Evolutionary conservation across 2,329 filamentous ascomycete species (phyloP).

Genomic region (Botrytis sinoallii): DNA sequence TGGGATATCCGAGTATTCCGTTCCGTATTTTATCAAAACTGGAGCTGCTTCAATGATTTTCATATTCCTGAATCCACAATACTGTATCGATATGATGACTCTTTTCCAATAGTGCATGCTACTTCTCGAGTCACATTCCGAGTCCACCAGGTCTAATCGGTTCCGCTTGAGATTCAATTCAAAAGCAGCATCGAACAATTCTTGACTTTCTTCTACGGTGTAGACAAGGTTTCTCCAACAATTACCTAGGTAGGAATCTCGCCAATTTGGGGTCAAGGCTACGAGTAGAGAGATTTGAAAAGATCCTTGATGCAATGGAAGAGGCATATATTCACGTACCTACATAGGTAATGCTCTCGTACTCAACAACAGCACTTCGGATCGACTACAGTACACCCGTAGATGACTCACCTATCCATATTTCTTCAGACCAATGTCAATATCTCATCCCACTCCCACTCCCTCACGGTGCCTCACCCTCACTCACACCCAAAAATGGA

Average conservation of each 20-base stretch:
- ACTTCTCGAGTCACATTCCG: background rate
- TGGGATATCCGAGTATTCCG: background rate
- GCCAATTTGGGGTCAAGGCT: background rate
- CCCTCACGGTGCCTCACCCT: background rate
- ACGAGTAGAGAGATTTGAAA: background rate
- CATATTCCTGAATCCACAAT: background rate
- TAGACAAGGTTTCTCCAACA: conserved; percentile 1
- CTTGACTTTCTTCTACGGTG: background rate
- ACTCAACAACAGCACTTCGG: background rate
- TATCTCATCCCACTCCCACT: background rate
- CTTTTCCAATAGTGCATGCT: background rate
- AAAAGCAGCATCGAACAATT: background rate
- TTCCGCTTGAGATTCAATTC: background rate
- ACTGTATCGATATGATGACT: background rate
- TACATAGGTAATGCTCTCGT: background rate
- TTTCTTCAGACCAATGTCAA: background rate
- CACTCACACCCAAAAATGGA: background rate
- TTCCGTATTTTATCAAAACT: background rate
- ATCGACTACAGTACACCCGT: background rate
- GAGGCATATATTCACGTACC: background rate
- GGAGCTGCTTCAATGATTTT: conserved; percentile 6
- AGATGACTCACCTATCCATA: background rate
- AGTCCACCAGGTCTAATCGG: background rate
- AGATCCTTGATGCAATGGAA: background rate
- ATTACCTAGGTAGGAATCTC: background rate